Evolutionary conservation across 352 stramenopile genomes (phyloP), one percentile per base, ranked within the genome.

Genomic region (Phytophthora boehmeriae): DNA sequence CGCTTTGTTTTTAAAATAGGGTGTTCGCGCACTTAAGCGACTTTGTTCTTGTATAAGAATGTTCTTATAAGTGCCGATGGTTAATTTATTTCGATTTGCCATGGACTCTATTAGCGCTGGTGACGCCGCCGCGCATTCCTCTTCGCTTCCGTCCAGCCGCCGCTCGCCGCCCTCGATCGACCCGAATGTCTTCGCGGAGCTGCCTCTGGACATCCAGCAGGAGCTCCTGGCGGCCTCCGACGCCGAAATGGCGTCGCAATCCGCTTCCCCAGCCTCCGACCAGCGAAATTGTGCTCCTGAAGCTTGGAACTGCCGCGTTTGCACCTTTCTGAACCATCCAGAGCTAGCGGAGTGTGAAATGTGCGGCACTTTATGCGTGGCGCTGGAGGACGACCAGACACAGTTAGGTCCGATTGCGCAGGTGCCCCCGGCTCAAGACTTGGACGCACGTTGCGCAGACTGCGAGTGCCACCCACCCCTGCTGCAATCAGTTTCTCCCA

Each of bases 301-400:
- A 6, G 53, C 57, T 17, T 95, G 87, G 87, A 68, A 50, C 13
- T 95, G 87, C 44, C 72, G 72, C 43, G 83, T 89, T 59, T 95
- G 87, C 46, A 93, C 87, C 27, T 95, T 94, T 53, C n/a, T 73
- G 4, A 95, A 95, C 63, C 87, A 95, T 32, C 73, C 79, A 2
- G 53, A 90, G 53, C 55, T 94, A 20, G 35, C 51, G 1, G 75
- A 85, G 51, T 92, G 81, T 49, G 83, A 95, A 62, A 86, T 95
- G 50, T 93, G 83, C 39, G 83, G 90, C 17, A 76, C 74, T 1
- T 46, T 72, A 8, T 81, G 69, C 19, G 47, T 77, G 2, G 36
- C 75, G 28, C 9, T 60, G 1, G 34, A 39, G 8, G 14, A 44
- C 9, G 38, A 44, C n/a, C n/a, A n/a, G n/a, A 44, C 38, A 44